phyloP scores from a whole-genome alignment of 176 grass and related monocot species.

The Oryza rufipogon region DNA sequence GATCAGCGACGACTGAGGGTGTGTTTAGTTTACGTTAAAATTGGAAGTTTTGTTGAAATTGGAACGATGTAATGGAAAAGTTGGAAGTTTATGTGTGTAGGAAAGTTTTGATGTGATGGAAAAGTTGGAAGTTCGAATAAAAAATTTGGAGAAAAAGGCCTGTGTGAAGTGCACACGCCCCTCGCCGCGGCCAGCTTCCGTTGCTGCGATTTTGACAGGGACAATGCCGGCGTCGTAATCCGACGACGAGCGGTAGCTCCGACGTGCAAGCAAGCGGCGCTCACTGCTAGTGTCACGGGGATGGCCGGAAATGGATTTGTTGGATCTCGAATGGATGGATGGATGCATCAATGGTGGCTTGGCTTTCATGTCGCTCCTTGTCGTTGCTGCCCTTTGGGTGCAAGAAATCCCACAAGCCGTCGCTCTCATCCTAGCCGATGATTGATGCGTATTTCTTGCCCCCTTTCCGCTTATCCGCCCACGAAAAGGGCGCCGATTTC shows the following conservation, averaged over 20 bases:
- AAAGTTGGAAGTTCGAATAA: no score
- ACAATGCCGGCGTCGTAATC: background rate
- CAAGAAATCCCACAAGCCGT: conserved; percentile 36
- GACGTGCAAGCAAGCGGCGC: conserved; percentile 49
- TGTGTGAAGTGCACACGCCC: no score
- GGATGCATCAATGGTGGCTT: background rate
- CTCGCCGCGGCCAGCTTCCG: no score
- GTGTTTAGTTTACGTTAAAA: no score
- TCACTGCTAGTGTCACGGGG: background rate
- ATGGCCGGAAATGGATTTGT: background rate
- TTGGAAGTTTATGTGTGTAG: no score
- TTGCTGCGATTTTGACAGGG: background rate
- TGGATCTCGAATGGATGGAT: background rate
- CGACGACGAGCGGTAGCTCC: background rate
- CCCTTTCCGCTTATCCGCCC: conserved; percentile 6
- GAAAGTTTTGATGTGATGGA: no score
- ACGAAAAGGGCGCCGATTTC: background rate
- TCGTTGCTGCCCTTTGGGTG: conserved; percentile 43
- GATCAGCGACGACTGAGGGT: no score
- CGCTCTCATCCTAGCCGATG: conserved; percentile 1
- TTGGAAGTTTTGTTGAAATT: no score
- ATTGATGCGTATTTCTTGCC: conserved; percentile 3
- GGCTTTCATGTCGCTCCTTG: conserved; percentile 27
- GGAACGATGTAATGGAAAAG: no score
- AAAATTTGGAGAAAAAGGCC: no score